Evolutionary conservation across 495 filamentous ascomycete species (phyloP).

Genomic region (Copromyces sp.): DNA sequence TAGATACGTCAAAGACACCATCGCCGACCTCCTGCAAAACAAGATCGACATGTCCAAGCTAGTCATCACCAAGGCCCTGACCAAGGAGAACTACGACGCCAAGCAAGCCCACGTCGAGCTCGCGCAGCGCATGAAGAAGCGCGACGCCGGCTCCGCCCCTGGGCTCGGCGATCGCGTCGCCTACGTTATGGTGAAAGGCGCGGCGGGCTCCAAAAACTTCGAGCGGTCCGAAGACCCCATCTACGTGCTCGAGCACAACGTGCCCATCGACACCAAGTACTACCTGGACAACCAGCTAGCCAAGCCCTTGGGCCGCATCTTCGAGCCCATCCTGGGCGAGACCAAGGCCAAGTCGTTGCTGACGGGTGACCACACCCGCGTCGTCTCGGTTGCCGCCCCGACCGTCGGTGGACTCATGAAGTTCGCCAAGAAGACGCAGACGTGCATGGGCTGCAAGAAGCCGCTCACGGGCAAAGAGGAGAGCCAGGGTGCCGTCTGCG

Average conservation of each 20-base stretch:
- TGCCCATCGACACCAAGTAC: constrained; percentile 97
- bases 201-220: constrained; percentile 80
- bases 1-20: constrained; percentile 94
- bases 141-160: constrained; percentile 91
- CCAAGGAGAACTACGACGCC: constrained; percentile 68
- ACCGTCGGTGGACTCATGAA: constrained; percentile 93
- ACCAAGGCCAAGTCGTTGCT: constrained; percentile 74
- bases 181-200: constrained; percentile 94
- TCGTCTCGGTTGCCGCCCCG: constrained; percentile 82
- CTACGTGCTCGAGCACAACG: constrained; percentile 92
- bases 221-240: constrained; percentile 94
- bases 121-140: constrained; percentile 88
- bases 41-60: constrained; percentile 98
- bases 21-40: constrained; percentile 91
- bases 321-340: constrained; percentile 93
- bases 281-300: constrained; percentile 98
- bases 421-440: constrained; percentile 93
- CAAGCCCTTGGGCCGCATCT: constrained; percentile 88
- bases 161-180: constrained; percentile 91
- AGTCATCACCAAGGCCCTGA: constrained; percentile 94
- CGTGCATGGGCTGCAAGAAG: constrained; percentile 98
- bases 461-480: constrained; percentile 72
- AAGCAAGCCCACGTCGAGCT: constrained; percentile 96
- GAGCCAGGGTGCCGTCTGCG: constrained; percentile 76
- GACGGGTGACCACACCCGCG: constrained; percentile 84